A percentile compares a stretch with the other conserved stretches of the same genome.
phyloP scores from a whole-genome alignment of 768 basidiomycete genomes.

The Hygrocybe punicea region DNA sequence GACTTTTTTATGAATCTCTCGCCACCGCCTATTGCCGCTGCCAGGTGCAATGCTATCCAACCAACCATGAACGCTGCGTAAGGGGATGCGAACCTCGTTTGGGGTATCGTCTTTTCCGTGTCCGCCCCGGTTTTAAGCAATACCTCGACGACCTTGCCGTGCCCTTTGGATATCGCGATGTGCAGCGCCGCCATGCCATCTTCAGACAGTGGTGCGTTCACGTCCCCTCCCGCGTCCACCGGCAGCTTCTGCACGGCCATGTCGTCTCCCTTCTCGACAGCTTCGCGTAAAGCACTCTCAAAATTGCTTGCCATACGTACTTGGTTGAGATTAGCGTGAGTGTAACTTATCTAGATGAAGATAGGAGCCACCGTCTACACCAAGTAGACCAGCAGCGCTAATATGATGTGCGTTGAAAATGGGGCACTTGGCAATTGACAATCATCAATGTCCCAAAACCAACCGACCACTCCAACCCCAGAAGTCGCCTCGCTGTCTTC shows the following conservation, averaged over 20 bases:
- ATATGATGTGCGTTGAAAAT: too few species aligned
- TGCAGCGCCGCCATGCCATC: neutral
- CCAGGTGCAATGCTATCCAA: neutral
- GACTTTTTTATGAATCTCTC: neutral
- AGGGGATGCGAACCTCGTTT: neutral
- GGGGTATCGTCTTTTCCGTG: neutral
- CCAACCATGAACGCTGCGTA: neutral
- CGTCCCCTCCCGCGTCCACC: neutral
- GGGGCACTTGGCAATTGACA: too few species aligned
- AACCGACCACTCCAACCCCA: too few species aligned
- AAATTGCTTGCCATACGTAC: neutral
- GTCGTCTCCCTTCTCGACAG: neutral
- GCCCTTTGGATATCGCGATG: neutral
- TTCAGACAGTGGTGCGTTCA: neutral
- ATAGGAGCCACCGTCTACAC: too few species aligned
- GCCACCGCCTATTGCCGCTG: neutral
- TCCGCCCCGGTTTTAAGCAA: neutral
- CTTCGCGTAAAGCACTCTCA: neutral
- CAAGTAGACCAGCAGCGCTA: neutral
- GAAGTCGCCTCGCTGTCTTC: too few species aligned
- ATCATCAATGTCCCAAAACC: too few species aligned
- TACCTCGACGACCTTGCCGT: neutral
- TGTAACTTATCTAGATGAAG: neutral
- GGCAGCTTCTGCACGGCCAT: neutral
- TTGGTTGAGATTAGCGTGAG: neutral